These are phyloP conservation scores for Euphorbia pulcherrima DNA, from an alignment of 345 rosid species.

Conservation along the genomic window DNA sequence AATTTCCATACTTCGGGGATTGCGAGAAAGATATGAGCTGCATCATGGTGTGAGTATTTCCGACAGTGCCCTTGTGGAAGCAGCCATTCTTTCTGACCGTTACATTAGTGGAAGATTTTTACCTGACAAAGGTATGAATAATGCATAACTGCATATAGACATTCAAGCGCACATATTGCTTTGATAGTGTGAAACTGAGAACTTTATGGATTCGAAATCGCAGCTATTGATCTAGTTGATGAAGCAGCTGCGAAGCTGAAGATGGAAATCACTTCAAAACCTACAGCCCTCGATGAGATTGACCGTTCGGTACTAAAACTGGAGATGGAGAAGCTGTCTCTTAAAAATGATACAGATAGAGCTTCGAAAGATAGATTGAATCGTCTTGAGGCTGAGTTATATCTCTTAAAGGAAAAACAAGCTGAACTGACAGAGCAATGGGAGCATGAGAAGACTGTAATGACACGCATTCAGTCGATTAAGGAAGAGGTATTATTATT, in stretches of 20 bases:
- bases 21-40: slow-evolving; percentile 96
- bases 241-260: slow-evolving; percentile 99
- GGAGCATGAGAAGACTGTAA: slow-evolving; percentile 98
- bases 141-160: not conserved
- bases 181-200: not conserved
- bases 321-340: slow-evolving; percentile 98
- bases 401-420: slow-evolving; percentile 73
- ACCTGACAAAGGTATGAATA: slow-evolving; percentile 84
- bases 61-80: slow-evolving; percentile 95
- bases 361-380: slow-evolving; percentile 86
- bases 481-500: slow-evolving; percentile 69
- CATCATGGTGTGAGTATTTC: slow-evolving; percentile 99
- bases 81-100: slow-evolving; percentile 93
- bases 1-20: slow-evolving; percentile 83
- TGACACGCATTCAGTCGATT: slow-evolving; percentile 89
- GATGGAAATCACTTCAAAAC: slow-evolving; percentile 99
- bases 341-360: slow-evolving; percentile 82
- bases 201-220: slow-evolving; percentile 15
- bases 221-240: slow-evolving; percentile 98
- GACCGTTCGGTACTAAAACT: slow-evolving; percentile 86
- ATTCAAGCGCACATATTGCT: not conserved
- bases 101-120: slow-evolving; percentile 96
- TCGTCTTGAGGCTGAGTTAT: slow-evolving; percentile 78
- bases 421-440: slow-evolving; percentile 83
- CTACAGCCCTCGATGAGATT: slow-evolving; percentile 96